Evolutionary conservation across 129 eudicot species (phyloP).

Genomic region (Sambucus nigra): DNA sequence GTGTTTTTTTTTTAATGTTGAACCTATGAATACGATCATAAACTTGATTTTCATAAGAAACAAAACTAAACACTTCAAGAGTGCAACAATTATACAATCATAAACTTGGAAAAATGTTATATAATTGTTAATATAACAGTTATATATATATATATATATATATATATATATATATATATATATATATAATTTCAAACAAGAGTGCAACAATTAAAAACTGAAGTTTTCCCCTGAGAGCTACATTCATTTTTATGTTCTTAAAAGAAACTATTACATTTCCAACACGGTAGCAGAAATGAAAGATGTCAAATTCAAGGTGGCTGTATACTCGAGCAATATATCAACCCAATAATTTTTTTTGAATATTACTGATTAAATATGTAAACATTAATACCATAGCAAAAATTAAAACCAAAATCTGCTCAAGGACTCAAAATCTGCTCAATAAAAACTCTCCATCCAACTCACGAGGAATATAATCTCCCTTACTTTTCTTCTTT

Average conservation of each 20-base stretch:
- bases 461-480: slow-evolving; percentile 5
- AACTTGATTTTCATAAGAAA: too few species aligned
- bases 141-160: too few species aligned
- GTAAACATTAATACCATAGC: neutral
- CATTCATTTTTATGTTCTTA: neutral
- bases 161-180: too few species aligned
- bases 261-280: neutral
- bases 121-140: too few species aligned
- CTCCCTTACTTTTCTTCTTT: slow-evolving; percentile 26
- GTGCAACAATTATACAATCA: too few species aligned
- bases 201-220: neutral
- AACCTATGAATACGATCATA: too few species aligned
- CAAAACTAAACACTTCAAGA: too few species aligned
- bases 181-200: too few species aligned
- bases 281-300: neutral
- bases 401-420: neutral
- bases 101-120: too few species aligned
- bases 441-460: neutral
- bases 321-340: too few species aligned
- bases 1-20: too few species aligned
- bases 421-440: neutral
- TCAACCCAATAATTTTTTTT: neutral
- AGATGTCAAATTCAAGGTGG: neutral
- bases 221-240: neutral
- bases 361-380: neutral